Evolutionary conservation across 768 basidiomycete genomes (phyloP).

Genomic region (Mycena alexandri): DNA sequence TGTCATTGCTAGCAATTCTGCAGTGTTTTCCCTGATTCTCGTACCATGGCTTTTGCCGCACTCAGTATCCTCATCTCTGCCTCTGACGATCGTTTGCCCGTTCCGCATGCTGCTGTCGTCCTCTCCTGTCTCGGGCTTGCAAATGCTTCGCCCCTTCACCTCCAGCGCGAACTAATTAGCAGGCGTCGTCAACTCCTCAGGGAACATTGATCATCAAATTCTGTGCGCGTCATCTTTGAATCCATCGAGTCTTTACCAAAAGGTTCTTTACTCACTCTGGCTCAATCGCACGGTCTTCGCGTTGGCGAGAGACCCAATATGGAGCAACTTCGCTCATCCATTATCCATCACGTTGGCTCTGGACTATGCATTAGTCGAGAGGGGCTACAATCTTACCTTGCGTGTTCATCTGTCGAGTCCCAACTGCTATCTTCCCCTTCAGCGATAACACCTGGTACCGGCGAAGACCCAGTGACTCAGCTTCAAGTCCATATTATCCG

Average conservation of each 20-base stretch:
- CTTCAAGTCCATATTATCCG: too few species aligned
- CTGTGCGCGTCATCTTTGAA: background rate
- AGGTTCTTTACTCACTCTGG: background rate
- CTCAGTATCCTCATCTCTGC: too few species aligned
- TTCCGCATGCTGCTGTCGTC: too few species aligned
- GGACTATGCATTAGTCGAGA: background rate
- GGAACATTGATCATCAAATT: background rate
- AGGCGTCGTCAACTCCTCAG: background rate
- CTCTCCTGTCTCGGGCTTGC: too few species aligned
- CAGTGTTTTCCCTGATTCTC: background rate
- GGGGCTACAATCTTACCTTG: background rate
- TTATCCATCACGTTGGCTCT: background rate
- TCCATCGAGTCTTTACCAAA: background rate
- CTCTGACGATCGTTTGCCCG: too few species aligned
- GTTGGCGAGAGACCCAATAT: background rate
- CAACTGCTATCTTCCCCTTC: background rate
- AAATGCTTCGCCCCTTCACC: too few species aligned
- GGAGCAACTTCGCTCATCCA: background rate
- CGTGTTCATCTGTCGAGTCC: background rate
- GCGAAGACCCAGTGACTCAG: too few species aligned
- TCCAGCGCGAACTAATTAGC: background rate
- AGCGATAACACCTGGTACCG: too few species aligned
- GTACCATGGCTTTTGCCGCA: background rate
- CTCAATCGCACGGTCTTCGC: background rate
- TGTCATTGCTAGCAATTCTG: too few species aligned